Evolutionary conservation across 108 stramenopile genomes (phyloP).

Genomic region (Cyclotella sp.): DNA sequence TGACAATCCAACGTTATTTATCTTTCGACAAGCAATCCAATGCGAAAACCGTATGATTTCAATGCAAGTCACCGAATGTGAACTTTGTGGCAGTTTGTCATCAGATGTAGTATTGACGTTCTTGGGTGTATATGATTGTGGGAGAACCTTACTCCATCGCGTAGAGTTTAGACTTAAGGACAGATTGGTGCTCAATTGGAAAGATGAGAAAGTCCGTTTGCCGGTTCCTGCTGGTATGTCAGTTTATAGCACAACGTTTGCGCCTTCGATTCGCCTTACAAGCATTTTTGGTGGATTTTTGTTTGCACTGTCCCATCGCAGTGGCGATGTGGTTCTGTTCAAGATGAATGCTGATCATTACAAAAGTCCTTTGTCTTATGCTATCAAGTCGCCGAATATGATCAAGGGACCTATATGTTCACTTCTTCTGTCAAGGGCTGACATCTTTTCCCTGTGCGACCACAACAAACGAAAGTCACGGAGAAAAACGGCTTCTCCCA

Average conservation of each 20-base stretch:
- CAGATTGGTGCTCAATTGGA: background rate
- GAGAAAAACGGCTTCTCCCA: too few relatives aligned
- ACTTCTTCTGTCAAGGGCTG: background rate
- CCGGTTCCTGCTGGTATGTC: background rate
- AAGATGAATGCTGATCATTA: background rate
- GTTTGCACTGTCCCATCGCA: background rate
- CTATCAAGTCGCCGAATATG: background rate
- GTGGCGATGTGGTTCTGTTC: background rate
- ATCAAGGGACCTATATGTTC: background rate
- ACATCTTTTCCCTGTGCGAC: too few relatives aligned
- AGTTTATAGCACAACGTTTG: background rate
- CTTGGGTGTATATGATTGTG: constrained; percentile 17
- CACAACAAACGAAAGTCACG: too few relatives aligned
- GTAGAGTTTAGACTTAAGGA: background rate
- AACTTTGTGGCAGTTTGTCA: background rate
- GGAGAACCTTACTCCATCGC: constrained; percentile 14
- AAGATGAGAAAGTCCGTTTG: background rate
- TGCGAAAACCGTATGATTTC: constrained; percentile 26
- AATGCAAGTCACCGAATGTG: background rate
- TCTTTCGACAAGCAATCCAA: background rate
- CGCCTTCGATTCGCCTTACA: background rate
- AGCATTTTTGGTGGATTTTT: background rate
- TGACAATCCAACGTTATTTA: constrained; percentile 7
- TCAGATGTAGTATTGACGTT: constrained; percentile 3
- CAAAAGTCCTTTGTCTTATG: background rate